These are phyloP conservation scores for Coemansia sp. DNA, from an alignment of 192 early-diverging fungal genomes.

Conservation along the genomic window DNA sequence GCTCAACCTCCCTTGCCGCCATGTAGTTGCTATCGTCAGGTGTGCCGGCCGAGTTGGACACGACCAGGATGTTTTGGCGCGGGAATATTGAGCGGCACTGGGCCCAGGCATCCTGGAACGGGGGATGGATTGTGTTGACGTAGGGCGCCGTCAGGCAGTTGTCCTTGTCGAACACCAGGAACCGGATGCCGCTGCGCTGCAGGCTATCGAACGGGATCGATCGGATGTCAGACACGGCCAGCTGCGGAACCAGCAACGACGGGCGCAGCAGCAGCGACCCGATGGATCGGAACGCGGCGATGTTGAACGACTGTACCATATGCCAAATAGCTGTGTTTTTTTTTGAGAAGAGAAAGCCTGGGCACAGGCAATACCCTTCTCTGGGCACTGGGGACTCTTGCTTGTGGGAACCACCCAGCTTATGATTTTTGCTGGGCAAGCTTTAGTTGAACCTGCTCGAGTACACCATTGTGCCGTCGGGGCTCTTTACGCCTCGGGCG, in stretches of 20 bases:
- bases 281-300: slow-evolving; percentile 53
- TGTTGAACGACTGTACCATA: slow-evolving; percentile 81
- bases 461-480: slow-evolving; percentile 30
- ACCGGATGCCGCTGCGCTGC: slow-evolving; percentile 55
- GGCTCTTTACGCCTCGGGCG: slow-evolving; percentile 19
- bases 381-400: not conserved
- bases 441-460: slow-evolving; percentile 24
- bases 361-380: no score
- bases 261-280: slow-evolving; percentile 56
- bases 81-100: slow-evolving; percentile 60
- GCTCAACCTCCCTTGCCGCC: slow-evolving; percentile 41
- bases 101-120: slow-evolving; percentile 65
- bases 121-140: slow-evolving; percentile 56
- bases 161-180: slow-evolving; percentile 94
- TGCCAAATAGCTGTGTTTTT: not conserved
- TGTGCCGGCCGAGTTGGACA: slow-evolving; percentile 91
- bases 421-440: not conserved
- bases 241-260: slow-evolving; percentile 66
- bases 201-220: slow-evolving; percentile 59
- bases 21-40: slow-evolving; percentile 56
- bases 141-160: slow-evolving; percentile 92
- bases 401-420: no score
- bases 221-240: slow-evolving; percentile 69
- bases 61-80: slow-evolving; percentile 60
- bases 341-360: not conserved